phyloP scores from a whole-genome alignment of 2,329 filamentous ascomycete genomes.

The Anthostomella pinea region DNA sequence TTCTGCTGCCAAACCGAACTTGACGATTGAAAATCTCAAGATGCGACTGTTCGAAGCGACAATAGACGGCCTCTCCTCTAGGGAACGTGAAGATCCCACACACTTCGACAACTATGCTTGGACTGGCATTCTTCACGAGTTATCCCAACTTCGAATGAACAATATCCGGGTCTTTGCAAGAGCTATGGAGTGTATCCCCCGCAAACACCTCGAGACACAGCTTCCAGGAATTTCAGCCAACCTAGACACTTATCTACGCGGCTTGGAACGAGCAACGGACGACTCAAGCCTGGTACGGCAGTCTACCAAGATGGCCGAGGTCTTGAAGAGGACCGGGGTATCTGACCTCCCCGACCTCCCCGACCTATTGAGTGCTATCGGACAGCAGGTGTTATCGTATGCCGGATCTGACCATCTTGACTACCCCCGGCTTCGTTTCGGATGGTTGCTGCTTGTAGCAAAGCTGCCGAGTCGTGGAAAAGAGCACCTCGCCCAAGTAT shows the following conservation, averaged over 20 bases:
- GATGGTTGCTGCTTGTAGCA: constrained; percentile 28
- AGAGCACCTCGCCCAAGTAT: constrained; percentile 18
- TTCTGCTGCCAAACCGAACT: constrained; percentile 2
- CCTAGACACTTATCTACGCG: constrained; percentile 16
- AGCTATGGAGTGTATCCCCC: constrained; percentile 22
- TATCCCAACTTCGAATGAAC: constrained; percentile 24
- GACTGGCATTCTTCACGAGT: constrained; percentile 18
- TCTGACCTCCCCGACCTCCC: constrained; percentile 13
- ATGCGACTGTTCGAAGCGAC: constrained; percentile 19
- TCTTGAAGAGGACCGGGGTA: constrained; percentile 16
- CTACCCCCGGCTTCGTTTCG: constrained; percentile 16
- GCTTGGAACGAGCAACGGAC: constrained; percentile 4
- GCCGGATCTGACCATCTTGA: constrained; percentile 4
- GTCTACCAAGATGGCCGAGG: constrained; percentile 22
- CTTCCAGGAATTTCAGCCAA: constrained; percentile 21
- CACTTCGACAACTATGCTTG: constrained; percentile 19
- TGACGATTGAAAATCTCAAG: constrained; percentile 6
- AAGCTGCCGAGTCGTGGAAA: constrained; percentile 22
- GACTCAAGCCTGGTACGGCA: constrained; percentile 16
- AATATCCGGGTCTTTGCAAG: constrained; percentile 22
- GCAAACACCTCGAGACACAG: constrained; percentile 9
- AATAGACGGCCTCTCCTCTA: constrained; percentile 18
- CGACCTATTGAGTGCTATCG: constrained; percentile 20
- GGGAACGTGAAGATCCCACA: background rate
- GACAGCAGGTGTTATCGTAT: constrained; percentile 14